Evolutionary conservation across 805 yeast genomes (phyloP), one percentile per base, ranked within the genome.

Genomic region (Priceomyces castillae): DNA sequence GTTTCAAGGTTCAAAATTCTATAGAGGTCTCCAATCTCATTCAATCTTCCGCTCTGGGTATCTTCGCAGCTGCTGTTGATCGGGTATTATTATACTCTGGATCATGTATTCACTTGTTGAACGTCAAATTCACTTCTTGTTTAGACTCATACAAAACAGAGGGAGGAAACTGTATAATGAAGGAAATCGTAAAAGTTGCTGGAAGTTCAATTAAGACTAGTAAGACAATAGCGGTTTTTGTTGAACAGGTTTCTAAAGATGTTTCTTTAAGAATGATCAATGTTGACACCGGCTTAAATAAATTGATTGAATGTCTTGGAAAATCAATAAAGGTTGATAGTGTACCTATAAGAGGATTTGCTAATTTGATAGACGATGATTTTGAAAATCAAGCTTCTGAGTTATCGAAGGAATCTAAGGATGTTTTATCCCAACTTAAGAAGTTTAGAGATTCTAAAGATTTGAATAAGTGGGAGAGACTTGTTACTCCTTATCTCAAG

Each of bases 251-350:
- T 43, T 55, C 59, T 9, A 72, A 68, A 46, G 73, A 74, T 46
- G 66, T 73, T 30, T 62, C 68, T 34, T 58, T 78, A 42, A 70
- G 74, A 47, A 61, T 75, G 42, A 59, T 76, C 42, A 69, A 73
- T 39, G 61, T 83, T 30, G 78, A 82, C 46, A 78, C 81, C 28
- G 95, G 94, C 4, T 64, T 77, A 30, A 86, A 87, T 53, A 78
- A 77, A 40, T 69, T 87, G 46, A 76, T 79, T 46, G 90, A 86
- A 52, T 79, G 86, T 10, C 58, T 87, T 22, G 90, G 90, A 20
- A 84, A 81, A 54, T 77, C 83, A 30, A 67, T 81, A 35, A 33
- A 41, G 15, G 34, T 38, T 5, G 22, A 34, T 7, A 9, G 51
- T 20, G 62, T 60, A 35, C 47, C 46, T 4, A 53, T 72, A 51